phyloP scores from a whole-genome alignment of 2,329 filamentous ascomycete genomes.

The Aspergillus thermomutatus region DNA sequence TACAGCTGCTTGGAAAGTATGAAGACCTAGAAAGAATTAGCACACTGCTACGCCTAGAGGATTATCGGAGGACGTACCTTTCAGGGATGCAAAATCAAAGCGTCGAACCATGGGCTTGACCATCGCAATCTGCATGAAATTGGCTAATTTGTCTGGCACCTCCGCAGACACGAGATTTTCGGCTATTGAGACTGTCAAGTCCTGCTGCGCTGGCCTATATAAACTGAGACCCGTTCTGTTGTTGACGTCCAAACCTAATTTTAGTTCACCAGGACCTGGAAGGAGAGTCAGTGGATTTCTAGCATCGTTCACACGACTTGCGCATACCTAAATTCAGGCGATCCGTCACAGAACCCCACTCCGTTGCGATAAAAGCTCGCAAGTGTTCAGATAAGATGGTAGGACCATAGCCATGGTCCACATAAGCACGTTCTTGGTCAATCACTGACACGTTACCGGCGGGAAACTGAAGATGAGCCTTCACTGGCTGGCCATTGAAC shows the following conservation, averaged over 20 bases:
- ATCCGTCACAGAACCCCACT: conserved; percentile 75
- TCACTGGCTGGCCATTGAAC: conserved; percentile 23
- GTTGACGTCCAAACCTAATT: conserved; percentile 62
- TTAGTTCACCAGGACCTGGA: conserved; percentile 65
- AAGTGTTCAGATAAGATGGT: conserved; percentile 75
- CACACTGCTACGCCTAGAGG: neutral
- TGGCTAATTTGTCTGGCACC: conserved; percentile 59
- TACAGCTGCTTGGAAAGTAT: conserved; percentile 72
- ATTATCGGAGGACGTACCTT: conserved; percentile 24
- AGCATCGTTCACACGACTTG: neutral
- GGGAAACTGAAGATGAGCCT: conserved; percentile 36
- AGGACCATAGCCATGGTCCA: conserved; percentile 56
- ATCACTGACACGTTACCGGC: conserved; percentile 53
- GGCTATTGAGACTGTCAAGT: conserved; percentile 72
- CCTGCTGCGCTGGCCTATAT: conserved; percentile 69
- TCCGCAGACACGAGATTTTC: conserved; percentile 64
- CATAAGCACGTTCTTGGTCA: conserved; percentile 61
- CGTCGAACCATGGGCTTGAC: conserved; percentile 66
- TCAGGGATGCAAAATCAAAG: conserved; percentile 62
- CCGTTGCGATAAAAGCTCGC: conserved; percentile 70
- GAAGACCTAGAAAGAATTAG: conserved; percentile 55
- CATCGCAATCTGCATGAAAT: conserved; percentile 59
- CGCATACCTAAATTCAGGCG: conserved; percentile 68
- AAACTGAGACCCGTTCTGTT: conserved; percentile 62
- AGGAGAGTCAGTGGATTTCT: conserved; percentile 11